Evolutionary conservation across 1,284 basidiomycete species (phyloP).

Genomic region (Abortiporus biennis): DNA sequence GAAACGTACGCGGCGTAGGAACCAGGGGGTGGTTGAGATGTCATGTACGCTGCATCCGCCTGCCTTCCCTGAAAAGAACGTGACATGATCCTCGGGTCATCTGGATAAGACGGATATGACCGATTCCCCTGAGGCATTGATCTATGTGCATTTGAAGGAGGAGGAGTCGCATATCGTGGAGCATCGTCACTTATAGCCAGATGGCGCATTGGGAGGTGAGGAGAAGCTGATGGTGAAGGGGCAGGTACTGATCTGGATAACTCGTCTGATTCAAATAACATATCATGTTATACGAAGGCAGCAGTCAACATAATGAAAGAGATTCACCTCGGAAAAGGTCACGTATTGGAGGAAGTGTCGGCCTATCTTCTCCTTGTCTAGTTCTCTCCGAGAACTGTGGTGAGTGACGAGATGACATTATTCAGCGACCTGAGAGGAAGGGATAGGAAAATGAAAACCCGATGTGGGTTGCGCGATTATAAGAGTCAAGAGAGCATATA

Average conservation of each 20-base stretch:
- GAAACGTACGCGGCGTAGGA: constrained; percentile 14
- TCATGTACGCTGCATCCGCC: constrained; percentile 12
- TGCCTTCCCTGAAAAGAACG: constrained; percentile 14
- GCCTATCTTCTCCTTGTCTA: constrained; percentile 38
- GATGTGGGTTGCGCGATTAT: constrained; percentile 9
- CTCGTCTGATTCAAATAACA: constrained; percentile 16
- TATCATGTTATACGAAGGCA: no score
- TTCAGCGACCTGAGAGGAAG: constrained; percentile 10
- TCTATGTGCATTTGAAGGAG: no score
- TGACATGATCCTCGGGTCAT: constrained; percentile 7
- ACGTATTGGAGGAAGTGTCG: constrained; percentile 71
- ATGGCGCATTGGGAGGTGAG: constrained; percentile 18
- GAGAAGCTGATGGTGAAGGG: constrained; percentile 16
- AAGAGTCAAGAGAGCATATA: constrained; percentile 7
- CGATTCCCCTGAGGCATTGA: no score
- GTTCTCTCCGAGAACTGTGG: constrained; percentile 27
- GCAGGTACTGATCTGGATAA: constrained; percentile 18
- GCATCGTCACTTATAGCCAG: constrained; percentile 20
- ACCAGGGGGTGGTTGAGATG: constrained; percentile 12
- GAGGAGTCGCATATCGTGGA: constrained; percentile 13
- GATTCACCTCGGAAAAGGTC: constrained; percentile 61
- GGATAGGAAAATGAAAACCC: constrained; percentile 9
- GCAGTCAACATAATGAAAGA: neutral
- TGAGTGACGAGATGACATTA: constrained; percentile 34
- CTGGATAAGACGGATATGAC: constrained; percentile 17